These are phyloP conservation scores for Phytophthora sp. DNA, from an alignment of 352 stramenopile species.

Conservation along the genomic window DNA sequence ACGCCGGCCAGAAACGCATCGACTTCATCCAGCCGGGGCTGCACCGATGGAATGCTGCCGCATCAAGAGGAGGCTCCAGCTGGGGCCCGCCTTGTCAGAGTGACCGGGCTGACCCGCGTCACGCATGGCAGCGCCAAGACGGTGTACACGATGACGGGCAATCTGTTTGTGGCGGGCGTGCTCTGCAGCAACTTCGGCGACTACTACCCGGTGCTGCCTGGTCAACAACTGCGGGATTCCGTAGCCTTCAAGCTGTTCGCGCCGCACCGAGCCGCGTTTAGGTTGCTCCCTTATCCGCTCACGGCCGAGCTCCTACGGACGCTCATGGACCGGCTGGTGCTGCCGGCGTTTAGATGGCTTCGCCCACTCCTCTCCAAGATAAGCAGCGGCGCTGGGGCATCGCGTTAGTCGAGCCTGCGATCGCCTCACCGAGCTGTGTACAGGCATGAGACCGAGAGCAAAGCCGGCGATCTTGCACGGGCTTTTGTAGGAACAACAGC, in stretches of 20 bases:
- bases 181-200: slow-evolving; percentile 85
- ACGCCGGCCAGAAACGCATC: slow-evolving; percentile 20
- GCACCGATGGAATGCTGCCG: background rate
- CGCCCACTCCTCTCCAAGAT: slow-evolving; percentile 20
- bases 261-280: slow-evolving; percentile 55
- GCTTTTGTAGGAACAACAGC: slow-evolving; percentile 15
- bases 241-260: slow-evolving; percentile 58
- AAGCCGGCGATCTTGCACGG: slow-evolving; percentile 20
- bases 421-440: slow-evolving; percentile 19
- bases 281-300: slow-evolving; percentile 45
- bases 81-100: slow-evolving; percentile 16
- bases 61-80: background rate
- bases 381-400: slow-evolving; percentile 2
- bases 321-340: slow-evolving; percentile 55
- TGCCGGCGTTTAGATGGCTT: slow-evolving; percentile 47
- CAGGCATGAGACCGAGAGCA: slow-evolving; percentile 1
- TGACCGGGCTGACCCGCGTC: slow-evolving; percentile 35
- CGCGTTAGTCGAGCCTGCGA: background rate
- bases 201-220: slow-evolving; percentile 53
- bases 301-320: slow-evolving; percentile 47
- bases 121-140: slow-evolving; percentile 45
- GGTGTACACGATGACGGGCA: slow-evolving; percentile 73
- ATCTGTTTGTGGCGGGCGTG: slow-evolving; percentile 67
- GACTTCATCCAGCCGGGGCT: slow-evolving; percentile 4
- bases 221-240: slow-evolving; percentile 38